Conservation (phyloP, 257 asterid genomes). For the Thymus quinquecostatus region DNA sequence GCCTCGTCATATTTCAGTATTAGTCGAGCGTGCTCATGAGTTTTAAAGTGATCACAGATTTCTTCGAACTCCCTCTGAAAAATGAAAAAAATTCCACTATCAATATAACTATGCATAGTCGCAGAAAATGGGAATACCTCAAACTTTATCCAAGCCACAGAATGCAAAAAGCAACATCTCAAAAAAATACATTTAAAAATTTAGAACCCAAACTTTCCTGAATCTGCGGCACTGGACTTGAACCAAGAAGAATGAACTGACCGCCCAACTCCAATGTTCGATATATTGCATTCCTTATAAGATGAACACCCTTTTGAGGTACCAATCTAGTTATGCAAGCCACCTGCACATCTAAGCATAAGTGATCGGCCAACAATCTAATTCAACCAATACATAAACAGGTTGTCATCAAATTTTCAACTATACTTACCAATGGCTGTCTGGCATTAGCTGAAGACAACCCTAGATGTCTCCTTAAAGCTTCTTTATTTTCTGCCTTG, state of each 20-base stretch:
- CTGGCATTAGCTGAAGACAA: constrained; percentile 58
- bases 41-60: constrained; percentile 61
- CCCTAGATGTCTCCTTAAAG: constrained; percentile 68
- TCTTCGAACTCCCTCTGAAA: constrained; percentile 92
- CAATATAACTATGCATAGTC: constrained; percentile 18
- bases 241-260: constrained; percentile 95
- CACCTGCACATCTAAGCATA: constrained; percentile 53
- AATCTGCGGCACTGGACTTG: constrained; percentile 92
- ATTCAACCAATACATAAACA: constrained; percentile 25
- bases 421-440: constrained; percentile 75
- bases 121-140: neutral
- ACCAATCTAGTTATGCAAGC: constrained; percentile 97
- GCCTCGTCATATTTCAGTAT: constrained; percentile 89
- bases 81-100: constrained; percentile 27
- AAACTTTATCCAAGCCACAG: neutral
- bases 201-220: constrained; percentile 55
- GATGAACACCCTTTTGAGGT: constrained; percentile 98
- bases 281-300: constrained; percentile 89
- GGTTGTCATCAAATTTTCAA: constrained; percentile 17
- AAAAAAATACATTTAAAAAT: too few relatives aligned
- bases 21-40: constrained; percentile 73
- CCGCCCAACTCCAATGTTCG: constrained; percentile 92
- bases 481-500: constrained; percentile 79
- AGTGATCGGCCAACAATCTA: constrained; percentile 21
- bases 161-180: neutral